phyloP scores from a whole-genome alignment of 2,329 filamentous ascomycete genomes.

The Diaporthe sp. region DNA sequence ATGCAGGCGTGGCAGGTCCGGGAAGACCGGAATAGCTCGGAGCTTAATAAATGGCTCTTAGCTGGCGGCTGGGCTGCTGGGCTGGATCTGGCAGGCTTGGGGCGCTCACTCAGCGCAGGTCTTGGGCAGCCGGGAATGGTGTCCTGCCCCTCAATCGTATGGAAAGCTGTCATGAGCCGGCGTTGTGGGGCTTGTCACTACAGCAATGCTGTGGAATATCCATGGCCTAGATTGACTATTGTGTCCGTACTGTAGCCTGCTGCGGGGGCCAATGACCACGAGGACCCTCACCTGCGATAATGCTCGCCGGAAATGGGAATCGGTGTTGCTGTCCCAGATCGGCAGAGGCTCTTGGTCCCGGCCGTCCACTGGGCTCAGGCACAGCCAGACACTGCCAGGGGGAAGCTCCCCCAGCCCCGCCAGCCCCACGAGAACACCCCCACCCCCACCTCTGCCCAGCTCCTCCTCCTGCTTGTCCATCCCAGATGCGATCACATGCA shows the following conservation, averaged over 20 bases:
- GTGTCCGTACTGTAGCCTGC: background rate
- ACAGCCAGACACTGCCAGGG: background rate
- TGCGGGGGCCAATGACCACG: background rate
- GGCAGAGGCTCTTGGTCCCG: conserved; percentile 19
- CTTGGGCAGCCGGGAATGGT: background rate
- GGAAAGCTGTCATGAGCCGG: background rate
- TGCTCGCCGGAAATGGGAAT: conserved; percentile 28
- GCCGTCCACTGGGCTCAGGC: background rate
- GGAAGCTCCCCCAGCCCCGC: conserved; percentile 6
- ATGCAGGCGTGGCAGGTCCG: background rate
- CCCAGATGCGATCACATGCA: background rate
- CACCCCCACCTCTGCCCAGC: conserved; percentile 23
- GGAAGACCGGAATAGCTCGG: conserved; percentile 16
- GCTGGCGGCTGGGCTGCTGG: background rate
- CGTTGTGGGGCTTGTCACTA: background rate
- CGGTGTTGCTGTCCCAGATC: conserved; percentile 28
- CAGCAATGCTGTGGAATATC: background rate
- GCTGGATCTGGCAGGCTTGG: background rate
- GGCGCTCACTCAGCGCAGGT: conserved; percentile 18
- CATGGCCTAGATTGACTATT: background rate
- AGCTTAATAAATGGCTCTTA: background rate
- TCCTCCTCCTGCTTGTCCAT: background rate
- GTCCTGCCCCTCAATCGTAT: background rate
- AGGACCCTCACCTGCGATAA: conserved; percentile 22
- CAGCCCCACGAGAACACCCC: conserved; percentile 3